A percentile compares a stretch with the other conserved stretches of the same genome.
These are phyloP conservation scores for Oryza australiensis DNA, from an alignment of 176 grass and related monocot species.

Conservation along the genomic window DNA sequence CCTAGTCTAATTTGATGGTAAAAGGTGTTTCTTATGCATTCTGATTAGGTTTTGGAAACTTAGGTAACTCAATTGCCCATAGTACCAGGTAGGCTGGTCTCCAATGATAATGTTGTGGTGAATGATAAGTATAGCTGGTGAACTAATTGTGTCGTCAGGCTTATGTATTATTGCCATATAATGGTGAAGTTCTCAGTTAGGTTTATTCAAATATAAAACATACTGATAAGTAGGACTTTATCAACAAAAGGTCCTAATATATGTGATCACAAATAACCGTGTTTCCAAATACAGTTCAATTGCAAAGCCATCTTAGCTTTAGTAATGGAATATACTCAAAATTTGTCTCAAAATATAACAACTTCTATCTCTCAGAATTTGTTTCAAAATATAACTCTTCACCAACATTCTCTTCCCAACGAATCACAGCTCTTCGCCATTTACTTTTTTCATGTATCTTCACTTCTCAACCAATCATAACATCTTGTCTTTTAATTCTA, in stretches of 20 bases:
- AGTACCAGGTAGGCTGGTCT: not conserved
- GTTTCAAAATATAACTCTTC: no score
- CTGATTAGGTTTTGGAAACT: not conserved
- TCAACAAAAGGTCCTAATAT: not conserved
- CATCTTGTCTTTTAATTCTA: no score
- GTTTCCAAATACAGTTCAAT: not conserved
- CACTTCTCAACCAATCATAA: no score
- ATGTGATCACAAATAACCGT: not conserved
- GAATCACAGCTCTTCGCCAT: no score
- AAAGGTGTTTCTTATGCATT: not conserved
- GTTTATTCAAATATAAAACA: not conserved
- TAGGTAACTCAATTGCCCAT: not conserved
- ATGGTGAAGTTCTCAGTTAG: not conserved
- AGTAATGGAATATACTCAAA: not conserved
- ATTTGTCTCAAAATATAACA: no score
- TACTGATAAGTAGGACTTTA: conserved; percentile 4
- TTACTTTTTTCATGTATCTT: no score
- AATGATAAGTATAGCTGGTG: not conserved
- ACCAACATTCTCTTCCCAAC: no score
- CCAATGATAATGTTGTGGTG: not conserved
- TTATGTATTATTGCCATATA: not conserved
- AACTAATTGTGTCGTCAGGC: not conserved
- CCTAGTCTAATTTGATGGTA: conserved; percentile 25
- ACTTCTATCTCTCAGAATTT: no score
- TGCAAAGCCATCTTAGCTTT: not conserved